A percentile compares a stretch with the other conserved stretches of the same genome.
Conservation (phyloP, 352 stramenopile species). For the Globisporangium polare region DNA sequence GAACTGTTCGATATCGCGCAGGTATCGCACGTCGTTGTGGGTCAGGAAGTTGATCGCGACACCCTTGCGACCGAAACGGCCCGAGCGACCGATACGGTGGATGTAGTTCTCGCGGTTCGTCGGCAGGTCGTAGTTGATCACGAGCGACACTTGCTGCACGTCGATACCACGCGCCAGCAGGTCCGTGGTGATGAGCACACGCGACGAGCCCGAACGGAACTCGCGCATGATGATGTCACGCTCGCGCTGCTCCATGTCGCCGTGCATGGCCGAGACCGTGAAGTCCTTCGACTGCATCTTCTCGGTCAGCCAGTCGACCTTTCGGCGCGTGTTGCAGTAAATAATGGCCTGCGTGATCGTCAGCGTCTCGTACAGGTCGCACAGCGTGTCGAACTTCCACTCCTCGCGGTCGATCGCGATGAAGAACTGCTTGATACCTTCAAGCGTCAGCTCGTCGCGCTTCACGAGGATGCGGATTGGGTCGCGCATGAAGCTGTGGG, state of each 20-base stretch:
- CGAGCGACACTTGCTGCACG: slow-evolving; percentile 97
- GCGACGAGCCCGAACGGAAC: slow-evolving; percentile 98
- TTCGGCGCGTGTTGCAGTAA: slow-evolving; percentile 99
- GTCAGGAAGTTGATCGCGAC: slow-evolving; percentile 99
- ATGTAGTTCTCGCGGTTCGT: slow-evolving; percentile 99
- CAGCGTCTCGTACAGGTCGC: slow-evolving; percentile 99
- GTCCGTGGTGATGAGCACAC: slow-evolving; percentile 99
- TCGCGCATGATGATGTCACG: slow-evolving; percentile 99
- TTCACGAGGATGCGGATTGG: slow-evolving; percentile 99
- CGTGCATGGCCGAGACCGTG: slow-evolving; percentile 99
- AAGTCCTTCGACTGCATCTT: slow-evolving; percentile 99
- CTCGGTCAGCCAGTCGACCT: slow-evolving; percentile 99
- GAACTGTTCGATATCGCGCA: slow-evolving; percentile 99
- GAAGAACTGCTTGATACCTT: slow-evolving; percentile 99
- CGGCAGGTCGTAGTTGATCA: slow-evolving; percentile 99
- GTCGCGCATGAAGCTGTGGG: slow-evolving; percentile 98
- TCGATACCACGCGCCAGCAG: slow-evolving; percentile 99
- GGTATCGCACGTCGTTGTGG: slow-evolving; percentile 97
- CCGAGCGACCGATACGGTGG: slow-evolving; percentile 99
- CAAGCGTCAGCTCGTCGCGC: slow-evolving; percentile 98
- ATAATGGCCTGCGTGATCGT: slow-evolving; percentile 99
- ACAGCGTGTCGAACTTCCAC: slow-evolving; percentile 99
- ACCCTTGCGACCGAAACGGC: slow-evolving; percentile 99
- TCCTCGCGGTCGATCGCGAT: slow-evolving; percentile 98
- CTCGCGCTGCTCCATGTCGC: slow-evolving; percentile 99